A percentile compares a stretch with the other conserved stretches of the same genome.
Conservation (phyloP, 2,329 filamentous ascomycete genomes). For the Ophiocordyceps polyrhachis-furcata region DNA sequence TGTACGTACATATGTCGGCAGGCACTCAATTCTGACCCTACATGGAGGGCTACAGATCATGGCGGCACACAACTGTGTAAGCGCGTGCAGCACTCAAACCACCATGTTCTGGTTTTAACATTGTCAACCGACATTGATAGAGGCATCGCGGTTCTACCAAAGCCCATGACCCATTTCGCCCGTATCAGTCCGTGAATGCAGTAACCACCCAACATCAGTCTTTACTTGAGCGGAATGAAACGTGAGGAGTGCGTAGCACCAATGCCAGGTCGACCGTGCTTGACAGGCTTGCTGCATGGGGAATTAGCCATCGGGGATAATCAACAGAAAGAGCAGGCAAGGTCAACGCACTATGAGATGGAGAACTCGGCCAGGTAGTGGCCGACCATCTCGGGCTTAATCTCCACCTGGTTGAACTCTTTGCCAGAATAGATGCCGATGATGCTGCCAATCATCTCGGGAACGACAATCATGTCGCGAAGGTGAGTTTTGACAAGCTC, state of each 20-base stretch:
- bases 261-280: constrained; percentile 99
- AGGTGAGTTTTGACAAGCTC: constrained; percentile 98
- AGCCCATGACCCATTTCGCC: constrained; percentile 40
- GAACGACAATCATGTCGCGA: constrained; percentile 99
- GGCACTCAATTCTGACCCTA: too few species aligned
- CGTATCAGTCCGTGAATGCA: constrained; percentile 37
- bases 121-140: constrained; percentile 26
- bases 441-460: constrained; percentile 98
- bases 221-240: constrained; percentile 99
- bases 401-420: constrained; percentile 99
- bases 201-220: constrained; percentile 37
- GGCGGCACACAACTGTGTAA: background rate
- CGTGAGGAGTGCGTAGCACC: constrained; percentile 99
- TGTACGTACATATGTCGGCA: too few species aligned
- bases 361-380: constrained; percentile 99
- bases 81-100: constrained; percentile 1
- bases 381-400: constrained; percentile 99
- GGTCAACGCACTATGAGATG: constrained; percentile 81
- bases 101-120: constrained; percentile 23
- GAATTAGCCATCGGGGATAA: constrained; percentile 26
- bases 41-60: too few species aligned
- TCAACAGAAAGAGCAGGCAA: too few species aligned
- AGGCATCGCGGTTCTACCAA: constrained; percentile 27
- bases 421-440: constrained; percentile 99
- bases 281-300: constrained; percentile 76